Base-by-base conservation (phyloP, 2,329 filamentous ascomycete species). In the Diaporthe sp. region DNA sequence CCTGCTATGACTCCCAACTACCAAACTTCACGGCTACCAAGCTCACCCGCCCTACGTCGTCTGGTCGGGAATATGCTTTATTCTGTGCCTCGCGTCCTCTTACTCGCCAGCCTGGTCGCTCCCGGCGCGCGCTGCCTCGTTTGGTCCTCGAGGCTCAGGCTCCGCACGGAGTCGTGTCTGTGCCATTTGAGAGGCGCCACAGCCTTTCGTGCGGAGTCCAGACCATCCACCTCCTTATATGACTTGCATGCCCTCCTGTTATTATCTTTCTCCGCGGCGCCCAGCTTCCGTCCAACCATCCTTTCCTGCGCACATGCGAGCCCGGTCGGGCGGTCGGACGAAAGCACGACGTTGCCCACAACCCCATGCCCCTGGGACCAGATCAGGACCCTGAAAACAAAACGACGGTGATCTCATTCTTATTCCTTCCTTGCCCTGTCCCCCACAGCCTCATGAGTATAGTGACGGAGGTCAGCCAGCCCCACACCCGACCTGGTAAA, bases 101-200 rank as follows among this genome's bases (percentile, higher is more conserved):
- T 51, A 68, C 62, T 51, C 62, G 61, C 42, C 62, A n/a, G 44
- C 28, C 44, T 37, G 44, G 44, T 25, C 13, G 28, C 12, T 10
- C 62, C 31, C 31, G 62, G 62, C 62, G 62, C 62, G 46, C 46
- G 44, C 44, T 68, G 65, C 46, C 65, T 28, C 15, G n/a, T 68
- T 53, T 31, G 22, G 31, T 53, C 13, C 46, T 17, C 31, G 44
- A 53, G 37, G 37, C 37, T 39, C 37, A 25, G 49, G 65, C 46
- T 68, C 65, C 65, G 44, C 62, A 39, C 65, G 65, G 65, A 55
- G 65, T 17, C 31, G 7, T 31, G 62, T 68, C 62, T 49, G 44
- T 68, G 44, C 65, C 13, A 37, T 51, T 31, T 31, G 17, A 51
- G 22, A 53, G 46, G 46, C 22, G 62, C 31, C 31, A 68, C 25